These are phyloP conservation scores for Clarireedia paspali DNA, from an alignment of 2,329 filamentous ascomycete species.

Conservation along the genomic window DNA sequence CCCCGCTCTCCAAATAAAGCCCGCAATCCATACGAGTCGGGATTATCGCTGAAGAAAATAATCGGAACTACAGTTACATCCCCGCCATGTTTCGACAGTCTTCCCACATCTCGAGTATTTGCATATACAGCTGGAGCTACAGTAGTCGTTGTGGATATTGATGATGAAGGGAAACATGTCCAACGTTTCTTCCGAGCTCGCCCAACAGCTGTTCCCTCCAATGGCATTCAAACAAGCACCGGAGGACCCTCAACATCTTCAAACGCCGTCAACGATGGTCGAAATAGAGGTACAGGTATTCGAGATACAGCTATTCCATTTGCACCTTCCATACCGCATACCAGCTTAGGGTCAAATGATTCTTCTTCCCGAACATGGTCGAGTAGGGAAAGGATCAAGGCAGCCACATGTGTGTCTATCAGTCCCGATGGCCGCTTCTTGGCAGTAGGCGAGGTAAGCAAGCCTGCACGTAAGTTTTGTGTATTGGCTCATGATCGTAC, in stretches of 20 bases:
- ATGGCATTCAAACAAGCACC: slow-evolving; percentile 42
- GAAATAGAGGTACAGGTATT: slow-evolving; percentile 46
- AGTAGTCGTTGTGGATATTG: slow-evolving; percentile 79
- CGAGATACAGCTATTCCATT: slow-evolving; percentile 36
- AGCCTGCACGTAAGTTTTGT: slow-evolving; percentile 5
- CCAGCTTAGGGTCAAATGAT: slow-evolving; percentile 50
- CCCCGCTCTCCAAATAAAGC: slow-evolving; percentile 51
- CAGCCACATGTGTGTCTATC: slow-evolving; percentile 82
- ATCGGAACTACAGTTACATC: slow-evolving; percentile 85
- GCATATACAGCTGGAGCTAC: slow-evolving; percentile 90
- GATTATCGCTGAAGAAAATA: slow-evolving; percentile 71
- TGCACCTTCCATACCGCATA: slow-evolving; percentile 29
- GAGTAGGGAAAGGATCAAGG: slow-evolving; percentile 86
- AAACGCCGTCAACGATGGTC: slow-evolving; percentile 54
- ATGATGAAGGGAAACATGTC: slow-evolving; percentile 53
- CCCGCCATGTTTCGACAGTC: slow-evolving; percentile 78
- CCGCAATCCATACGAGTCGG: slow-evolving; percentile 43
- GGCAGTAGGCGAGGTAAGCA: slow-evolving; percentile 73
- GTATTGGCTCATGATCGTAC: slow-evolving; percentile 24
- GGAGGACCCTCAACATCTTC: slow-evolving; percentile 46
- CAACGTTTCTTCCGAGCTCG: slow-evolving; percentile 90
- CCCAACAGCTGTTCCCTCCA: slow-evolving; percentile 62
- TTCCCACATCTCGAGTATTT: slow-evolving; percentile 62
- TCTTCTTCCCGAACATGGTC: slow-evolving; percentile 70
- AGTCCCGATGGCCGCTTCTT: slow-evolving; percentile 82